Evolutionary conservation across 352 stramenopile species (phyloP).

Genomic region (Pythium brachiatum): DNA sequence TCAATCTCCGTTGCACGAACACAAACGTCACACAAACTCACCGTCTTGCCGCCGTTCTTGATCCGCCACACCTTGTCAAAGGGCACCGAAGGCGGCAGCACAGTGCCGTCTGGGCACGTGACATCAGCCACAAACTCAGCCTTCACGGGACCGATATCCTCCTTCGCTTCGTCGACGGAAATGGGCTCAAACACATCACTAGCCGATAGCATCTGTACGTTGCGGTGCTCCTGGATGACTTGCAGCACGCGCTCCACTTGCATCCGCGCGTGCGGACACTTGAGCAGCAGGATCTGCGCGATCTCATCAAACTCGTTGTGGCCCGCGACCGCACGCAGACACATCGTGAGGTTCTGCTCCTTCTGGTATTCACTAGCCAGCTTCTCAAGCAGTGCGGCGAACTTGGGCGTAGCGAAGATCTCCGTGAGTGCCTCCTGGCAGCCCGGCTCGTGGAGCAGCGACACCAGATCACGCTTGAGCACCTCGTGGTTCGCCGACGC

Average conservation of each 20-base stretch:
- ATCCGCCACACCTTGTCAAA: conserved; percentile 90
- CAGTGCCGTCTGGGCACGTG: conserved; percentile 80
- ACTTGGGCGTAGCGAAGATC: conserved; percentile 72
- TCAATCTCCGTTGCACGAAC: neutral
- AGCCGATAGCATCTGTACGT: conserved; percentile 59
- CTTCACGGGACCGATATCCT: conserved; percentile 62
- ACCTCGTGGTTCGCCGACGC: conserved; percentile 43
- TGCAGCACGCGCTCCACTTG: conserved; percentile 76
- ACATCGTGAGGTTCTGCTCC: conserved; percentile 47
- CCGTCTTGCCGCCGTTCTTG: conserved; percentile 67
- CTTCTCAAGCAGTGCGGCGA: conserved; percentile 56
- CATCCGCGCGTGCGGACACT: conserved; percentile 66
- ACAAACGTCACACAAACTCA: conserved; percentile 5
- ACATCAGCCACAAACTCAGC: conserved; percentile 88
- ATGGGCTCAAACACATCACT: conserved; percentile 79
- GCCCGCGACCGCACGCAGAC: conserved; percentile 47
- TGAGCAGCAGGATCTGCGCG: conserved; percentile 68
- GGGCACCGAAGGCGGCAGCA: conserved; percentile 55
- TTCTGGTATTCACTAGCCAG: conserved; percentile 65
- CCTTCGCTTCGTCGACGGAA: conserved; percentile 63
- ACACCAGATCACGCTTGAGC: conserved; percentile 72
- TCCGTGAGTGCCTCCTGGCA: conserved; percentile 72
- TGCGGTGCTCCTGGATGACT: conserved; percentile 66
- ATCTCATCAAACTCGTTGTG: conserved; percentile 65
- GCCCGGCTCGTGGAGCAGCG: conserved; percentile 67